Evolutionary conservation across 257 asterid species (phyloP).

Genomic region (Solanum ossicruentum): DNA sequence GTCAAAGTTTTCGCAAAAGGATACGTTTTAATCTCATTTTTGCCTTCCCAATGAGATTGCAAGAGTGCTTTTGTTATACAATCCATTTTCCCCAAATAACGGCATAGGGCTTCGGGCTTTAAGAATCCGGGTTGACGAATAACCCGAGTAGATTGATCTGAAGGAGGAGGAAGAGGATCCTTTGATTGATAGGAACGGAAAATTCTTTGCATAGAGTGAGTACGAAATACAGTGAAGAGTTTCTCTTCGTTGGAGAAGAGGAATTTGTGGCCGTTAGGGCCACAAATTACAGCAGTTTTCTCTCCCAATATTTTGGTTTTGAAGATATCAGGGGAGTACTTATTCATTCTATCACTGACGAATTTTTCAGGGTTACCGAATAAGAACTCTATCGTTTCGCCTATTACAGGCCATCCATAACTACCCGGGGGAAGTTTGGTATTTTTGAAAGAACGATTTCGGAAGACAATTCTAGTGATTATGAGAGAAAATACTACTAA

Average conservation of each 20-base stretch:
- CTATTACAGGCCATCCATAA: conserved; percentile 63
- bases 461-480: neutral
- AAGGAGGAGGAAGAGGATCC: neutral
- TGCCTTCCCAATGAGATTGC: conserved; percentile 19
- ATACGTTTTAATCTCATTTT: conserved; percentile 17
- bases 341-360: conserved; percentile 44
- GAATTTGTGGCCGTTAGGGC: conserved; percentile 60
- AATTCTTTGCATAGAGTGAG: conserved; percentile 45
- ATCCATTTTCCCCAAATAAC: conserved; percentile 41
- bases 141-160: neutral
- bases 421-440: conserved; percentile 55
- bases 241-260: conserved; percentile 56
- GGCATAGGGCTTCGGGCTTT: conserved; percentile 48
- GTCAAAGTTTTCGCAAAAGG: conserved; percentile 43
- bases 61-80: conserved; percentile 17
- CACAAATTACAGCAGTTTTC: conserved; percentile 63
- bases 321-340: conserved; percentile 45
- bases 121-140: conserved; percentile 61
- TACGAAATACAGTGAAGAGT: conserved; percentile 44
- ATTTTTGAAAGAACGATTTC: neutral
- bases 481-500: neutral
- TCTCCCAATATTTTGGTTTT: conserved; percentile 61
- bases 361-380: conserved; percentile 51
- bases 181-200: conserved; percentile 44
- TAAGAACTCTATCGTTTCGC: conserved; percentile 44